Conservation (phyloP, 148 eudicot genomes). For the Chenopodium album region DNA sequence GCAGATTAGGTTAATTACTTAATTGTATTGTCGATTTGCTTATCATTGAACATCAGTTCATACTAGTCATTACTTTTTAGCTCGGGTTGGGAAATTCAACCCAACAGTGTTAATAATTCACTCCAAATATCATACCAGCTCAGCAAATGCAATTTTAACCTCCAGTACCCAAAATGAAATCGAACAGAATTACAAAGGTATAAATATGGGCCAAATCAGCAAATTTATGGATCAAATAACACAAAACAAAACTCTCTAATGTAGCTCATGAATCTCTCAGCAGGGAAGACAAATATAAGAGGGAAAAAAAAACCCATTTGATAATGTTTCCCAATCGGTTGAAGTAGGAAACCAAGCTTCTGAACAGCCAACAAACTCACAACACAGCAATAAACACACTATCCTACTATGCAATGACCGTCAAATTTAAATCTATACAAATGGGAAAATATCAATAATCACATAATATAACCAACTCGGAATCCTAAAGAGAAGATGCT, state of each 20-base stretch:
- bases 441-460: slow-evolving; percentile 14
- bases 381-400: slow-evolving; percentile 10
- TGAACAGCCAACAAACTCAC: slow-evolving; percentile 10
- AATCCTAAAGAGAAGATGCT: slow-evolving; percentile 37
- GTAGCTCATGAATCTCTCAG: background rate
- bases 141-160: background rate
- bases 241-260: background rate
- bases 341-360: slow-evolving; percentile 3
- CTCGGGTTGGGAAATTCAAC: background rate
- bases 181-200: background rate
- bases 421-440: slow-evolving; percentile 27
- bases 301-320: background rate
- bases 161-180: background rate
- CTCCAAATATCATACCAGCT: background rate
- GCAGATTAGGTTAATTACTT: too few species aligned
- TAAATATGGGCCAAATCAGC: background rate
- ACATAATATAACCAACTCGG: background rate
- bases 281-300: background rate
- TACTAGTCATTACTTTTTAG: too few species aligned
- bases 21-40: too few species aligned
- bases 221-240: background rate
- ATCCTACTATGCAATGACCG: background rate
- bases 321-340: slow-evolving; percentile 1
- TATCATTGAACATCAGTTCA: too few species aligned
- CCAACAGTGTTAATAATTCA: background rate